Percentiles rank a stretch among this genome's conserved stretches.
Conservation (phyloP, 768 basidiomycete species). For the Russula ochroleuca region DNA sequence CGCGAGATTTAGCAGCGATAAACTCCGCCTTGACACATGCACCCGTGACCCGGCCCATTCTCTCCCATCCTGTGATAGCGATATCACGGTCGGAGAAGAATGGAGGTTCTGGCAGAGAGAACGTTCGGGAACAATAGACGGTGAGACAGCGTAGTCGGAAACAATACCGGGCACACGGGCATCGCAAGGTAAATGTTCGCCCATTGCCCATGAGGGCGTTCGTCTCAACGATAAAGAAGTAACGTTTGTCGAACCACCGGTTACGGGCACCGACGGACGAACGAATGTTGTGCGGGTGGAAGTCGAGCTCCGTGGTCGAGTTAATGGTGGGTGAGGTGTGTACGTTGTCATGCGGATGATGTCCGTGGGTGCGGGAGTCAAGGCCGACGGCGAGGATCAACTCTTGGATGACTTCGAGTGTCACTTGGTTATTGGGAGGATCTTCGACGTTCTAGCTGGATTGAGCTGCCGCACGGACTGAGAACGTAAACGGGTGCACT, state of each 20-base stretch:
- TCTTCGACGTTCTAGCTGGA: conserved; percentile 60
- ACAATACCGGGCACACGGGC: no score
- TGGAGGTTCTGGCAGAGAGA: conserved; percentile 31
- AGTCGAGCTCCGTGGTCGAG: conserved; percentile 46
- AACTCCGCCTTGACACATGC: conserved; percentile 54
- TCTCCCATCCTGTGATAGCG: conserved; percentile 44
- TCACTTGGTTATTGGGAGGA: conserved; percentile 57
- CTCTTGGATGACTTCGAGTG: conserved; percentile 60
- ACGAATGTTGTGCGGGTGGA: conserved; percentile 72
- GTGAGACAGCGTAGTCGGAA: conserved; percentile 78
- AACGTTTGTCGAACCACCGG: conserved; percentile 87
- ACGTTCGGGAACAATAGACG: conserved; percentile 51
- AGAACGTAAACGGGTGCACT: conserved; percentile 41
- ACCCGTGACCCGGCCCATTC: conserved; percentile 74
- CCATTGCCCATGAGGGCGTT: conserved; percentile 81
- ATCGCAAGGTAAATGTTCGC: conserved; percentile 89
- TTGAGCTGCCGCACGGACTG: not conserved
- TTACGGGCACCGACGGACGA: conserved; percentile 64
- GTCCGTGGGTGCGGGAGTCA: conserved; percentile 54
- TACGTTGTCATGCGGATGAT: conserved; percentile 33
- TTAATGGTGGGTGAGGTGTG: conserved; percentile 15
- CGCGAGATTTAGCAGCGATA: conserved; percentile 51
- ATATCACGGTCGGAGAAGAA: conserved; percentile 20
- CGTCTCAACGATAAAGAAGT: conserved; percentile 78
- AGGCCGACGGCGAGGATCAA: conserved; percentile 78